Evolutionary conservation across 441 rosid genomes (phyloP).

Genomic region (Eruca vesicaria): DNA sequence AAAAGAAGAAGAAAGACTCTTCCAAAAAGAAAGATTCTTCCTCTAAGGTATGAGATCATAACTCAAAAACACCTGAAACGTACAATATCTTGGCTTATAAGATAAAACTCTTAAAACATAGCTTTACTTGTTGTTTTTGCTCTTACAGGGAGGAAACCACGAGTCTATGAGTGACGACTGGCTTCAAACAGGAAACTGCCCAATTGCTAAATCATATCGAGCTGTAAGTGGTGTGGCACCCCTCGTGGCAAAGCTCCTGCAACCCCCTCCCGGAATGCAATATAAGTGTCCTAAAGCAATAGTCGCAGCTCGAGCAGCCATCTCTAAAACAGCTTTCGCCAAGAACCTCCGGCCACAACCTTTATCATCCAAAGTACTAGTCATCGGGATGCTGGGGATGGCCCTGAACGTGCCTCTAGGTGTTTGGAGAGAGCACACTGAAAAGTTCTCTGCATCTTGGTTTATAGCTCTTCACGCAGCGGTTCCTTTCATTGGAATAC

Average conservation of each 20-base stretch:
- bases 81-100: neutral
- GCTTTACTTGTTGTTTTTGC: constrained; percentile 22
- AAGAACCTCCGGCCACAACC: constrained; percentile 73
- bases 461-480: constrained; percentile 71
- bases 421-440: constrained; percentile 74
- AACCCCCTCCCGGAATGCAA: constrained; percentile 66
- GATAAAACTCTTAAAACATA: neutral
- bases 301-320: constrained; percentile 68
- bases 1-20: constrained; percentile 47
- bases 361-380: constrained; percentile 59
- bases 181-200: constrained; percentile 71
- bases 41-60: constrained; percentile 37
- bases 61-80: neutral
- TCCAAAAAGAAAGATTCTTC: constrained; percentile 58
- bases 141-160: constrained; percentile 61
- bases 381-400: constrained; percentile 68
- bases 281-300: constrained; percentile 57
- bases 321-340: constrained; percentile 63
- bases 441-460: constrained; percentile 66
- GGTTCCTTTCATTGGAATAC: constrained; percentile 70
- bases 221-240: constrained; percentile 64
- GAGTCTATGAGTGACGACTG: constrained; percentile 63
- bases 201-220: constrained; percentile 67
- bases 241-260: constrained; percentile 60
- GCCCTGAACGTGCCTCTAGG: constrained; percentile 73